A percentile compares a stretch with the other conserved stretches of the same genome.
Conservation (phyloP, 306 rosid species). For the Ochetophila trinervis region DNA sequence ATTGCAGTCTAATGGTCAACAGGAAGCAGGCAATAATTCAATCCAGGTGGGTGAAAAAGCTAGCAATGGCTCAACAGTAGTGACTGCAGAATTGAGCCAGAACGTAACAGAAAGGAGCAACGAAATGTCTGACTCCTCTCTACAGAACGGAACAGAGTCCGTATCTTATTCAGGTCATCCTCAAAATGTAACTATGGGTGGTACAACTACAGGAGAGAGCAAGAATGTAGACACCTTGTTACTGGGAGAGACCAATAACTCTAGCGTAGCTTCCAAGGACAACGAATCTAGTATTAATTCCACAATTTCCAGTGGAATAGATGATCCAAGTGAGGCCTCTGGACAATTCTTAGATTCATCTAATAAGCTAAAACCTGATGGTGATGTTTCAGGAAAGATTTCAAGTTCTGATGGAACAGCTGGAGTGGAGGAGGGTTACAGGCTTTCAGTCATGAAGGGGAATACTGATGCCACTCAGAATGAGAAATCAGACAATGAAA, state of each 20-base stretch:
- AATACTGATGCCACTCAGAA: constrained; percentile 33
- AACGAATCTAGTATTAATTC: constrained; percentile 32
- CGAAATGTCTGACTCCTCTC: constrained; percentile 30
- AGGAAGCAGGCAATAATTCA: constrained; percentile 32
- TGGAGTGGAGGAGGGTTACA: constrained; percentile 31
- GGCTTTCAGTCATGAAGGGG: constrained; percentile 28
- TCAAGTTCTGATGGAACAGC: constrained; percentile 25
- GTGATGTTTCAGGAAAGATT: constrained; percentile 28
- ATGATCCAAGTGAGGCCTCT: constrained; percentile 28
- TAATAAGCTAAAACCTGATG: constrained; percentile 22
- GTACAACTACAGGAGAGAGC: constrained; percentile 24
- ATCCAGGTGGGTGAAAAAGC: constrained; percentile 23
- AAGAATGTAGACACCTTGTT: constrained; percentile 27
- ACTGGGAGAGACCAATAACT: constrained; percentile 27
- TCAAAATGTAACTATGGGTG: constrained; percentile 27
- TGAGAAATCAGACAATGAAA: constrained; percentile 33
- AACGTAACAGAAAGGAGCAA: constrained; percentile 8
- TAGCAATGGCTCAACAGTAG: constrained; percentile 27
- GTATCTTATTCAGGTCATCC: constrained; percentile 11
- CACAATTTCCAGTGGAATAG: constrained; percentile 27
- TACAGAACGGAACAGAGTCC: constrained; percentile 26
- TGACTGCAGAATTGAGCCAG: constrained; percentile 20
- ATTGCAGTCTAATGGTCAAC: constrained; percentile 27
- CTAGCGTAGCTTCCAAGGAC: constrained; percentile 25
- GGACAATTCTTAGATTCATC: constrained; percentile 33